Evolutionary conservation across 2,329 filamentous ascomycete species (phyloP).

Genomic region (Aspergillus transmontanensis): DNA sequence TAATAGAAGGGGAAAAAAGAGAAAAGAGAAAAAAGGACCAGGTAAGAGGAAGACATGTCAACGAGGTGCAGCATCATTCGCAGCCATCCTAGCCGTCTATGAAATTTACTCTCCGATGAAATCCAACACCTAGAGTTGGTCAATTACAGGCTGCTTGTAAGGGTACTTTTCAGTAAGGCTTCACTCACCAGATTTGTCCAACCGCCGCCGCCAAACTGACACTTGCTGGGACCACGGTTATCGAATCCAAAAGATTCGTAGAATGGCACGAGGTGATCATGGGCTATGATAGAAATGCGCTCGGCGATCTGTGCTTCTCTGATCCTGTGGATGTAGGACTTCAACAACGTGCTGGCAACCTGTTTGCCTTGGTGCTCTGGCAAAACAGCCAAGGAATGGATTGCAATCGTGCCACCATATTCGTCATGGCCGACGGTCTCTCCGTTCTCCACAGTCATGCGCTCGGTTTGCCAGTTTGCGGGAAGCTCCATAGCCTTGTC

Average conservation of each 20-base stretch:
- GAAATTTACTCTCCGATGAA: conserved; percentile 27
- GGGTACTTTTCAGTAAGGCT: background rate
- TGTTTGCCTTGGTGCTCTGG: conserved; percentile 74
- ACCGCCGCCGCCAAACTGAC: conserved; percentile 73
- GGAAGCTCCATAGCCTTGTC: conserved; percentile 78
- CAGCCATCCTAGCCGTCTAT: background rate
- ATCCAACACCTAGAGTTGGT: conserved; percentile 30
- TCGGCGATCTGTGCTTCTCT: conserved; percentile 70
- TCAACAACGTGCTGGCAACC: conserved; percentile 73
- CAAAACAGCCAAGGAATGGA: conserved; percentile 81
- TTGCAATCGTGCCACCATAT: conserved; percentile 70
- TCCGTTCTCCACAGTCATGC: conserved; percentile 42
- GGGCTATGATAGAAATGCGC: conserved; percentile 74
- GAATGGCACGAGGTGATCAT: conserved; percentile 71
- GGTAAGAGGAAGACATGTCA: conserved; percentile 8
- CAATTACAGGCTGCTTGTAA: conserved; percentile 8
- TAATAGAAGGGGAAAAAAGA: conserved; percentile 15
- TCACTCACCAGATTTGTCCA: conserved; percentile 78
- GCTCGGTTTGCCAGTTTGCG: conserved; percentile 61
- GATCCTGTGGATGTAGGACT: conserved; percentile 76
- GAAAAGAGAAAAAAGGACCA: conserved; percentile 14
- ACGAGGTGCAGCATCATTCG: background rate
- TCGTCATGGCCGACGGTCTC: conserved; percentile 69
- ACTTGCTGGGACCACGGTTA: conserved; percentile 68
- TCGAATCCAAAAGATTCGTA: conserved; percentile 77